These are phyloP conservation scores for Sugiyamaella marilandica DNA, from an alignment of 805 yeast species.

Conservation along the genomic window DNA sequence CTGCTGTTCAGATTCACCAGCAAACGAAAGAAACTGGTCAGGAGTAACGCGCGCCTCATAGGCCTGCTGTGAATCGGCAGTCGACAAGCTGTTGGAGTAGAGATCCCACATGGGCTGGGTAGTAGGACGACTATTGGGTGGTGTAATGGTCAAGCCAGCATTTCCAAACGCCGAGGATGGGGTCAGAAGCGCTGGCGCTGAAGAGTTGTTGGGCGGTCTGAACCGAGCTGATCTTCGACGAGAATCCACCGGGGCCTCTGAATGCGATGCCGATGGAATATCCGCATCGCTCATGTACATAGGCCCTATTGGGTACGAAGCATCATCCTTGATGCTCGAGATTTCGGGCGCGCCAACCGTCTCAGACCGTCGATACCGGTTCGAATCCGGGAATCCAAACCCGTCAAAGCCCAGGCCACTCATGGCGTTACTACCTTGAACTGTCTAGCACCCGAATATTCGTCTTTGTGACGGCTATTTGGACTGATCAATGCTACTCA, in stretches of 20 bases:
- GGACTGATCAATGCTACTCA: neutral
- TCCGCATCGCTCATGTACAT: conserved; percentile 2
- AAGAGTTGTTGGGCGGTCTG: neutral
- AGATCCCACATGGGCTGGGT: conserved; percentile 3
- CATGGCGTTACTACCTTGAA: neutral
- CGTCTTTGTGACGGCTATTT: neutral
- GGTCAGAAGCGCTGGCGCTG: neutral
- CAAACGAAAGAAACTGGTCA: conserved; percentile 14
- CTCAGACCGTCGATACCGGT: neutral
- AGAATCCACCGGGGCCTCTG: neutral
- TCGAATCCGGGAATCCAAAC: neutral
- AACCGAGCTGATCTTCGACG: conserved; percentile 1
- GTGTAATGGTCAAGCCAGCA: neutral
- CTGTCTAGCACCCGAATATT: neutral
- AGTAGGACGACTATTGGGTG: neutral
- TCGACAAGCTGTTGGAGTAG: neutral
- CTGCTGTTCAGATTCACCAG: conserved; percentile 18
- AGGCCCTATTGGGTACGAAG: neutral
- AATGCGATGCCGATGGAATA: neutral
- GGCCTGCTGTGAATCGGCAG: neutral
- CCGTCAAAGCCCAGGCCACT: neutral
- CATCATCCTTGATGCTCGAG: neutral
- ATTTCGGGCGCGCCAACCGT: conserved; percentile 1
- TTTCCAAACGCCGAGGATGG: neutral
- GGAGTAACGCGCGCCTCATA: neutral